Conservation (phyloP, 2,329 filamentous ascomycete genomes). For the Cadophora gregata region DNA sequence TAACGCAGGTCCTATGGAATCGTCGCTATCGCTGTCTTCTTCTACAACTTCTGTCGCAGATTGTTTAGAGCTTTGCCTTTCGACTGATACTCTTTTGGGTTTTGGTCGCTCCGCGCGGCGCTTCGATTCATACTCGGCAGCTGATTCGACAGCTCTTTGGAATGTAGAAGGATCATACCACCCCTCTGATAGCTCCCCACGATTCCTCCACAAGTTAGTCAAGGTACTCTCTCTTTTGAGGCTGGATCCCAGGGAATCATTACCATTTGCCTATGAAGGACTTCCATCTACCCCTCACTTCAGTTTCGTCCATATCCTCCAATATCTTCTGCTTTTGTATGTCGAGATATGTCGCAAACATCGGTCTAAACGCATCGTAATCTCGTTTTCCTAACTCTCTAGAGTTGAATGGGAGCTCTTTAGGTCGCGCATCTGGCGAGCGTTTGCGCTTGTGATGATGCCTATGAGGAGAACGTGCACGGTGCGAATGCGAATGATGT, state of each 20-base stretch:
- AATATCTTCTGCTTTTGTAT: slow-evolving; percentile 82
- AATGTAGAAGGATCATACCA: slow-evolving; percentile 85
- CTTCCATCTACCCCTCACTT: slow-evolving; percentile 87
- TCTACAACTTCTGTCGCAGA: slow-evolving; percentile 23
- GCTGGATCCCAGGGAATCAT: slow-evolving; percentile 37
- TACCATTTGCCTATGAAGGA: slow-evolving; percentile 90
- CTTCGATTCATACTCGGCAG: slow-evolving; percentile 20
- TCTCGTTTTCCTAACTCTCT: slow-evolving; percentile 72
- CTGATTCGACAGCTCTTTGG: slow-evolving; percentile 41
- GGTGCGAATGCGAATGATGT: slow-evolving; percentile 26
- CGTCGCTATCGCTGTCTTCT: slow-evolving; percentile 42
- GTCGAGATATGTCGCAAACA: slow-evolving; percentile 86
- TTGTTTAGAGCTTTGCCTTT: slow-evolving; percentile 13
- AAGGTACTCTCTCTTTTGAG: slow-evolving; percentile 3
- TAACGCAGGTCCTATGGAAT: slow-evolving; percentile 55
- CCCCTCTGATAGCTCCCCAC: slow-evolving; percentile 81
- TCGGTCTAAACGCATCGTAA: slow-evolving; percentile 65
- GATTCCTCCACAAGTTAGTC: slow-evolving; percentile 71
- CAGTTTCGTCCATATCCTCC: slow-evolving; percentile 72
- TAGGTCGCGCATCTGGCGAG: slow-evolving; percentile 31
- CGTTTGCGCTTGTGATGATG: slow-evolving; percentile 47
- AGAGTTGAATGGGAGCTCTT: slow-evolving; percentile 67
- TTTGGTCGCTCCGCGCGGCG: slow-evolving; percentile 26
- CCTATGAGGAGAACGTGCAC: slow-evolving; percentile 37
- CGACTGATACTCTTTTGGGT: slow-evolving; percentile 1